Base-by-base conservation (phyloP, 495 filamentous ascomycete species). In the Aspergillus affinis region DNA sequence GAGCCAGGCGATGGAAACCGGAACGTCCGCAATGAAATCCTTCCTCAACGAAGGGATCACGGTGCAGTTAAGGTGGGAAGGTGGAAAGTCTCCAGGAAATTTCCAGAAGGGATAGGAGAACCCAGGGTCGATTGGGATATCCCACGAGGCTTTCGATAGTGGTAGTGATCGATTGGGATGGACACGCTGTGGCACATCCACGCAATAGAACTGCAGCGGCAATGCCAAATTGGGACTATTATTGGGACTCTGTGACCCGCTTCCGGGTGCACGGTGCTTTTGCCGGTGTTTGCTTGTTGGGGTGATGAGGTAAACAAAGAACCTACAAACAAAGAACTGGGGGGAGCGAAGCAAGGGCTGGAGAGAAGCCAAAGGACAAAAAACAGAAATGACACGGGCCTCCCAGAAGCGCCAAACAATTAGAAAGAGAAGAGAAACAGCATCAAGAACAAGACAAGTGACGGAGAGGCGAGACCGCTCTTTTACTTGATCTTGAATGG, bases 401-500 rank as follows among this genome's bases (percentile, higher is more conserved):
- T 45, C 19, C 19, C 18, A 49, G 48, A 49, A 49, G 20, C 49
- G 41, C 53, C 45, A 32, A 55, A 54, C 15, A 55, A n/a, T n/a
- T n/a, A 9, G 20, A 12, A 21, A 59, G 49, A 47, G 44, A 58
- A 44, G n/a, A 45, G 46, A 50, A 44, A 57, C 2, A 60, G 51
- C 19, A 46, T 51, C 58, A 18, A 27, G 50, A 50, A 55, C 21
- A 45, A 27, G 36, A 45, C 29, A 53, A 15, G 19, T 10, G 36
- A 41, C 36, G 9, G 5, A 30, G 55, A 59, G 56, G 36, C 59
- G 45, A 55, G 50, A 61, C 52, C 60, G 51, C 60, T 58, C 58
- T 62, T 64, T 62, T 62, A 64, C 59, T 55, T 62, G 57, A 64
- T 57, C 57, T 54, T 7, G 55, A 54, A 64, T 61, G 58, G 59